Evolutionary conservation across 331 rosid species (phyloP), one percentile per base, ranked within the genome.

Genomic region (Acacia pycnantha): DNA sequence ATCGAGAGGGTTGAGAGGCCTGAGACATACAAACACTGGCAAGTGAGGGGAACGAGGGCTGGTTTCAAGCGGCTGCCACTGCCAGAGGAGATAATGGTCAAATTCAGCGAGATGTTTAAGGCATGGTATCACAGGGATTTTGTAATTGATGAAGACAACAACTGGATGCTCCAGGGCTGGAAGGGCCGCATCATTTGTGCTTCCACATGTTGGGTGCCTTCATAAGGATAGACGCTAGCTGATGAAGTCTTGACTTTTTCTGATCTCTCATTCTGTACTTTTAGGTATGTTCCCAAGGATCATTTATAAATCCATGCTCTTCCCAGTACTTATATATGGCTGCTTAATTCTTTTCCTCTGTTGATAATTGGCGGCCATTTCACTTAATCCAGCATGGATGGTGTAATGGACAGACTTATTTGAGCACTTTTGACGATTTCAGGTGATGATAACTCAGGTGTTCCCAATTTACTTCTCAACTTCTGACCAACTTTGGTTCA

Each of bases 131-230:
- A 88, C 81, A 85, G 27, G 41, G 89, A 91, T 81, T 93, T 93
- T 86, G 81, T 82, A 18, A 71, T 93, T 35, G 93, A 88, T 80
- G 86, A 91, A 88, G 90, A 91, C 59, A 81, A 77, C 29, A 77
- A 78, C 68, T 94, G 97, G 98, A 85, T 94, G 95, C 90, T 92
- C 72, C 97, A 89, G 44, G 97, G 97, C 70, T 94, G 97, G 97
- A 94, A 92, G 86, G 97, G 97, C 22, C 86, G 98, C 50, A 84
- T 89, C 71, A 27, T 90, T 31, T 82, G 22, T 71, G 92, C 90
- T 81, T 81, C 90, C 65, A 77, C 92, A 16, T 88, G 92, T 83
- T 94, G 94, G 98, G 90, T 85, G 29, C 90, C 90, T 0, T 79
- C 87, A 47, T 86, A 89, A 58, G 61, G 24, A 53, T 53, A 4